phyloP scores from a whole-genome alignment of 2,329 filamentous ascomycete genomes.

The Aspergillus pseudoviridinutans region DNA sequence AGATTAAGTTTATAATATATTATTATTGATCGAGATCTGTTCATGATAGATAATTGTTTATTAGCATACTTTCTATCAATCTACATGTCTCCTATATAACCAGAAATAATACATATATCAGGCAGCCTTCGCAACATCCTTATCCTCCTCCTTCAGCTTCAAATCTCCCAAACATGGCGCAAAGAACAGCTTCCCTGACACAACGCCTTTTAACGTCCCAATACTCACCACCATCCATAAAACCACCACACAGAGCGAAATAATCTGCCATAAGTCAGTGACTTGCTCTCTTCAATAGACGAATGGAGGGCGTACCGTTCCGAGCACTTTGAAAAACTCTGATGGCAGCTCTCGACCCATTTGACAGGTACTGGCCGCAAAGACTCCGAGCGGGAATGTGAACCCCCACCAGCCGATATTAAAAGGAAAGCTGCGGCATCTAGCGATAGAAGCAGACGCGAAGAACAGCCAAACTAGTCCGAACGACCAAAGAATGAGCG shows the following conservation, averaged over 20 bases:
- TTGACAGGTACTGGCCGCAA: slow-evolving; percentile 43
- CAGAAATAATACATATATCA: slow-evolving; percentile 9
- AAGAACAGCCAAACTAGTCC: slow-evolving; percentile 40
- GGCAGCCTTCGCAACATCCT: slow-evolving; percentile 14
- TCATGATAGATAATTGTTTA: not conserved
- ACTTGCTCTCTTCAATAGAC: not conserved
- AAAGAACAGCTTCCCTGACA: slow-evolving; percentile 49
- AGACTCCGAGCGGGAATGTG: slow-evolving; percentile 57
- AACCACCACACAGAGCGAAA: slow-evolving; percentile 49
- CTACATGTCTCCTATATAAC: not conserved
- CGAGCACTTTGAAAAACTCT: slow-evolving; percentile 53
- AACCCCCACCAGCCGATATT: slow-evolving; percentile 64
- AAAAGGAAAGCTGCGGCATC: slow-evolving; percentile 48
- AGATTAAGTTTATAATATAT: not conserved
- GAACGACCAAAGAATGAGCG: slow-evolving; percentile 39
- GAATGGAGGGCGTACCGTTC: slow-evolving; percentile 38
- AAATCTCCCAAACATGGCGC: slow-evolving; percentile 51
- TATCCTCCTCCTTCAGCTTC: slow-evolving; percentile 13
- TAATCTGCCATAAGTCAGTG: slow-evolving; percentile 32
- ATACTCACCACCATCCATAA: slow-evolving; percentile 54
- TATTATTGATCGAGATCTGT: not conserved
- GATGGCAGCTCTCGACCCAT: slow-evolving; percentile 51
- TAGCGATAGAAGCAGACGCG: slow-evolving; percentile 33
- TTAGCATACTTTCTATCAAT: not conserved
- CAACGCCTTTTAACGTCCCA: slow-evolving; percentile 47